phyloP scores from a whole-genome alignment of 2,329 filamentous ascomycete genomes.

The Myriangium duriaei region DNA sequence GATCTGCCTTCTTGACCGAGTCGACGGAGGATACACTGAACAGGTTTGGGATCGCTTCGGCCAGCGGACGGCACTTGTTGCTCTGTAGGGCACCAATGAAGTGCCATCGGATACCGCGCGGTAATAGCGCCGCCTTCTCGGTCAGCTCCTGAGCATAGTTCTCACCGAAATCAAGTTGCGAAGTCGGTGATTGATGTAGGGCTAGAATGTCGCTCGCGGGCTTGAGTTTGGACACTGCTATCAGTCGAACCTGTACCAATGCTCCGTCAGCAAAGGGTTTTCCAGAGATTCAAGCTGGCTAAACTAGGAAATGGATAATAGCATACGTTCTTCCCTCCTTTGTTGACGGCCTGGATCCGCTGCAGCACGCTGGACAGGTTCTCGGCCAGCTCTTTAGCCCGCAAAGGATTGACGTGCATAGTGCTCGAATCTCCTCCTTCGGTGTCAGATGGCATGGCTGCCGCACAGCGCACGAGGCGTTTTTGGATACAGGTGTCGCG shows the following conservation, averaged over 20 bases:
- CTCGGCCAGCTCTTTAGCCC: slow-evolving; percentile 33
- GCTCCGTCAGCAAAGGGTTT: background rate
- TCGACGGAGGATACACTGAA: slow-evolving; percentile 90
- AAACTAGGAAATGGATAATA: slow-evolving; percentile 1
- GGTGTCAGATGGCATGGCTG: background rate
- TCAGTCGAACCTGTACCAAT: slow-evolving; percentile 57
- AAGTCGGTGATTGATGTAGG: slow-evolving; percentile 46
- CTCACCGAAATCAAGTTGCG: slow-evolving; percentile 79
- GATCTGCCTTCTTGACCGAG: slow-evolving; percentile 69
- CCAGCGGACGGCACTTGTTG: slow-evolving; percentile 81
- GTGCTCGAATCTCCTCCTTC: slow-evolving; percentile 1
- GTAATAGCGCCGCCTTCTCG: slow-evolving; percentile 73
- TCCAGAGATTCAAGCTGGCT: too few relatives aligned
- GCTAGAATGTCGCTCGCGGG: slow-evolving; percentile 82
- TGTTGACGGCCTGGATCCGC: slow-evolving; percentile 29
- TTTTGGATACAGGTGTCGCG: too few relatives aligned
- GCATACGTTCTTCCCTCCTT: slow-evolving; percentile 20
- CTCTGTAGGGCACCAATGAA: slow-evolving; percentile 93
- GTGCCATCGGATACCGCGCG: slow-evolving; percentile 73
- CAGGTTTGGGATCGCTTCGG: slow-evolving; percentile 71
- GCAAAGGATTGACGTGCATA: slow-evolving; percentile 29
- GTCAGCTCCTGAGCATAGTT: slow-evolving; percentile 77
- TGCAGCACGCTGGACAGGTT: slow-evolving; percentile 31
- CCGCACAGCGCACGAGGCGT: background rate
- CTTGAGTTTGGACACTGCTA: slow-evolving; percentile 94